These are phyloP conservation scores for Boletus bicolor DNA, from an alignment of 768 basidiomycete species.

Conservation along the genomic window DNA sequence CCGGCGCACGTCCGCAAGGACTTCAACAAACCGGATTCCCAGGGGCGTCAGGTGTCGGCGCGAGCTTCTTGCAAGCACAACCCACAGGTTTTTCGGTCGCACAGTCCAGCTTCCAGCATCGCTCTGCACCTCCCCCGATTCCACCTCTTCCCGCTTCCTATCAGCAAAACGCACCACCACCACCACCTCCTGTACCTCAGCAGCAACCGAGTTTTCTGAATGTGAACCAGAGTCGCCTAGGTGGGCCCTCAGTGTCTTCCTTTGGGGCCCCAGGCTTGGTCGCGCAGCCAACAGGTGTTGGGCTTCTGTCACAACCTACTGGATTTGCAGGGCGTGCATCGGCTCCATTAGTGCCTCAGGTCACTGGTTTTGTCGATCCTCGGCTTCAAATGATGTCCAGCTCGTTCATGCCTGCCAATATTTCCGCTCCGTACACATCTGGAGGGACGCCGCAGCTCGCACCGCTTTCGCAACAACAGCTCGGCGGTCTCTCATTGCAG, in stretches of 20 bases:
- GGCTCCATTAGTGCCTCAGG: slow-evolving; percentile 61
- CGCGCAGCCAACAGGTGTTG: slow-evolving; percentile 23
- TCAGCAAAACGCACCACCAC: slow-evolving; percentile 47
- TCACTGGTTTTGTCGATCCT: slow-evolving; percentile 81
- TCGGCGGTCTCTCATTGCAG: slow-evolving; percentile 57
- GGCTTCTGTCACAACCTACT: slow-evolving; percentile 27
- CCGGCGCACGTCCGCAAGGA: slow-evolving; percentile 36
- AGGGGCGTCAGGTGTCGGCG: slow-evolving; percentile 29
- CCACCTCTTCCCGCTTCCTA: slow-evolving; percentile 63
- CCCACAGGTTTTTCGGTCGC: slow-evolving; percentile 45
- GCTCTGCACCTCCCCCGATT: slow-evolving; percentile 51
- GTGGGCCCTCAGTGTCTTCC: slow-evolving; percentile 25
- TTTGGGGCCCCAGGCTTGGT: slow-evolving; percentile 12
- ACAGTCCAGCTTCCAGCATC: slow-evolving; percentile 33
- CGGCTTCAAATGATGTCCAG: slow-evolving; percentile 85
- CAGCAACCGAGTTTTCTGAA: slow-evolving; percentile 51
- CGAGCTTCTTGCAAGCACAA: slow-evolving; percentile 44
- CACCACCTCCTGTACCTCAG: slow-evolving; percentile 32
- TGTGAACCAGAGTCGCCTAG: slow-evolving; percentile 49
- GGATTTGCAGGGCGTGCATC: slow-evolving; percentile 50
- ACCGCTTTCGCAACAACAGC: slow-evolving; percentile 51
- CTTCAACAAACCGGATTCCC: slow-evolving; percentile 46
- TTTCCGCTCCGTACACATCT: slow-evolving; percentile 54
- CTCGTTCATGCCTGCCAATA: slow-evolving; percentile 83
- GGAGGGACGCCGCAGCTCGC: slow-evolving; percentile 64